Conservation (phyloP, 2,329 filamentous ascomycete species). For the Claviceps paspali region DNA sequence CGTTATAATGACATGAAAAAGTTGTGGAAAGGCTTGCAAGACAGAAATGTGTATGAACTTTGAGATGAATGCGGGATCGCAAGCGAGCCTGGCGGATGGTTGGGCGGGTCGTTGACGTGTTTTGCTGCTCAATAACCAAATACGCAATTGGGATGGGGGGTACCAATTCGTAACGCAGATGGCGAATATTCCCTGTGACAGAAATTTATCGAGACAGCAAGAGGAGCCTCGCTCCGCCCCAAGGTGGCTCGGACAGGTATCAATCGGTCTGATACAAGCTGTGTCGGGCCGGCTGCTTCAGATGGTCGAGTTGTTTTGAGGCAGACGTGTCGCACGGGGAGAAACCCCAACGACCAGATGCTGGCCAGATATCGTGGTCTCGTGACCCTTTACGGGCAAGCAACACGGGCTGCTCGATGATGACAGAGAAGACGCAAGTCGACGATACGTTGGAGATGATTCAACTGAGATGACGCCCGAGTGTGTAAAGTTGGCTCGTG, state of each 20-base stretch:
- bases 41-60: slow-evolving; percentile 13
- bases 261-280: not conserved
- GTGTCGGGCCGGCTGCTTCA: not conserved
- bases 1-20: slow-evolving; percentile 31
- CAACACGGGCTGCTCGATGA: not conserved
- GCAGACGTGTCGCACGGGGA: slow-evolving; percentile 9
- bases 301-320: slow-evolving; percentile 1
- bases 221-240: not conserved
- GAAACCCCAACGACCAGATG: slow-evolving; percentile 14
- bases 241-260: not conserved
- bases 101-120: too few relatives aligned
- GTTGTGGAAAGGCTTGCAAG: slow-evolving; percentile 13
- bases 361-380: slow-evolving; percentile 1
- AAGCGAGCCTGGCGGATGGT: not conserved
- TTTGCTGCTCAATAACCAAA: not conserved
- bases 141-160: too few relatives aligned
- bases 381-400: slow-evolving; percentile 2
- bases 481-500: not conserved
- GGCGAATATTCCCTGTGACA: too few relatives aligned
- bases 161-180: too few relatives aligned
- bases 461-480: not conserved
- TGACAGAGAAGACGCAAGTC: not conserved
- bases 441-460: not conserved
- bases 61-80: not conserved
- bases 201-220: not conserved